Base-by-base conservation (phyloP, 164 flowering plant genomes). In the Liquidambar formosana region DNA sequence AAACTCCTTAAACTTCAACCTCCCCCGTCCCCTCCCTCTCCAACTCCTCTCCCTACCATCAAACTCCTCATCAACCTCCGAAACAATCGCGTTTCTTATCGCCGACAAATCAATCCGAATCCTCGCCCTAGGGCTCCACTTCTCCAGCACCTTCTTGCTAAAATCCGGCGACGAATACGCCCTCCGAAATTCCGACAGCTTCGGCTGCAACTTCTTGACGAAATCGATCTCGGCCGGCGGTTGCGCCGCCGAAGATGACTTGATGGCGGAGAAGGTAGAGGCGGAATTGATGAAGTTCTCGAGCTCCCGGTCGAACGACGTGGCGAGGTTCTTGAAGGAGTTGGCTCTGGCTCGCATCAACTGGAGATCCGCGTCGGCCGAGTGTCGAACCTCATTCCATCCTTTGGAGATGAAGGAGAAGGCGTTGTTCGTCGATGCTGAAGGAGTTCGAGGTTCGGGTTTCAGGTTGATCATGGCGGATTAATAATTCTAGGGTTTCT, bases 131-230 rank as follows among this genome's bases (percentile, higher is more conserved):
- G 88, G 86, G 52, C 82, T 73, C 93, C 93, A 82, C 68, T 77
- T 84, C 79, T 85, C 92, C 76, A 90, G 70, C 13, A 88, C 93
- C 53, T 77, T 80, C 72, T 67, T 69, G 68, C 93, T 86, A 56
- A 89, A 84, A 64, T 87, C 86, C 72, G 88, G 90, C 69, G 91
- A 78, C 21, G 94, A 85, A 72, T 87, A 89, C 6, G 76, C 87
- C 71, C 90, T 52, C 53, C 89, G 83, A 33, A 91, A 71, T 68
- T 89, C 93, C 16, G 87, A 74, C 4, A 91, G 65, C 70, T 86
- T 89, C 57, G 91, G 90, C 79, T 78, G 83, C 51, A 87, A 67
- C 57, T 57, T 77, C 83, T 84, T 87, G 57, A 86, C 84, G 66
- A 89, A 86, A 4, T 86, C 89, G n/a, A 87, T 87, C 64, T 89